Evolutionary conservation across 2,329 filamentous ascomycete species (phyloP).

Genomic region (Pseudocercospora vitis): DNA sequence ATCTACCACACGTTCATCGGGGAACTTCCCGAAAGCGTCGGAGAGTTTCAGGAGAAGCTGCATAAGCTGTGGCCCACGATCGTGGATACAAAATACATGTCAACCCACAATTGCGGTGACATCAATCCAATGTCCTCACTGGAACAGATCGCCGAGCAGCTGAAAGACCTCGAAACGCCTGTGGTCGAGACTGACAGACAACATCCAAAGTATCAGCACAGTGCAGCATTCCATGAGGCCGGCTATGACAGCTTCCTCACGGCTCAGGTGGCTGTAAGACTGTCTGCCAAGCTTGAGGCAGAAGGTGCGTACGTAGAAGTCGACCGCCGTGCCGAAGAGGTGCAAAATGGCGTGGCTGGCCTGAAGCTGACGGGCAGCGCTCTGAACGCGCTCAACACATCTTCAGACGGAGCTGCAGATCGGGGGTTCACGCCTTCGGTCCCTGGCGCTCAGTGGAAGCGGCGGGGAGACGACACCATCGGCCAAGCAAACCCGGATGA

Average conservation of each 20-base stretch:
- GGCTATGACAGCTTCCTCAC: constrained; percentile 64
- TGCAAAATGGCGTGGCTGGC: constrained; percentile 18
- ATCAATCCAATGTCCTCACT: constrained; percentile 52
- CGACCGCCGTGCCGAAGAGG: constrained; percentile 11
- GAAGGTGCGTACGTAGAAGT: constrained; percentile 39
- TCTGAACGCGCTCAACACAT: constrained; percentile 10
- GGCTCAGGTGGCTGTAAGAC: constrained; percentile 57
- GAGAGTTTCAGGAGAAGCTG: constrained; percentile 54
- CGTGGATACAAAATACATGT: constrained; percentile 65
- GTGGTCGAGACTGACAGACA: constrained; percentile 42
- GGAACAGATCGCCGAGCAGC: constrained; percentile 49
- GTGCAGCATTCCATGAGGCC: constrained; percentile 56
- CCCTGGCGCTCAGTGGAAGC: constrained; percentile 33
- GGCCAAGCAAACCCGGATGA: constrained; percentile 26
- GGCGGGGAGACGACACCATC: constrained; percentile 32
- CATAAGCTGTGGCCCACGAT: constrained; percentile 57
- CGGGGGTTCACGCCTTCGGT: constrained; percentile 33
- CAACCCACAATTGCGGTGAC: constrained; percentile 56
- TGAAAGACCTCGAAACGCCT: constrained; percentile 43
- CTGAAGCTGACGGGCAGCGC: constrained; percentile 21
- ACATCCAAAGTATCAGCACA: constrained; percentile 45
- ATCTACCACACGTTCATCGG: constrained; percentile 64
- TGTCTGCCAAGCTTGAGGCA: constrained; percentile 54
- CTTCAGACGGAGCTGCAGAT: constrained; percentile 8
- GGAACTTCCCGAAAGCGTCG: constrained; percentile 53